A percentile compares a stretch with the other conserved stretches of the same genome.
Evolutionary conservation across 306 rosid genomes (phyloP).

Genomic region (Echinosophora koreensis): DNA sequence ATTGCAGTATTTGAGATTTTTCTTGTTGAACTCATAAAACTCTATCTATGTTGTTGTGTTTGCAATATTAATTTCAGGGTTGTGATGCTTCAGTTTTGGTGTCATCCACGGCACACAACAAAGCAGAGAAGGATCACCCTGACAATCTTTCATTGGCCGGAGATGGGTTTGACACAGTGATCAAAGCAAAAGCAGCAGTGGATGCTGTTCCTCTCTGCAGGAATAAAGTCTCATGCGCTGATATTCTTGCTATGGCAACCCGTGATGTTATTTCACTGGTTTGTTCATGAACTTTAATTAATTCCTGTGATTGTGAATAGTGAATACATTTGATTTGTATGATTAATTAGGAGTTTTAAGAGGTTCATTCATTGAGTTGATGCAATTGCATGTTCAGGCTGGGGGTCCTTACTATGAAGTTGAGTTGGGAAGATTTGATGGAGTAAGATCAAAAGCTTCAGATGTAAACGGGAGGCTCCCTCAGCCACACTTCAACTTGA

Average conservation of each 20-base stretch:
- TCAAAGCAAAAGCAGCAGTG: slow-evolving; percentile 78
- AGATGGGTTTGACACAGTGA: slow-evolving; percentile 87
- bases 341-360: not conserved
- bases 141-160: slow-evolving; percentile 88
- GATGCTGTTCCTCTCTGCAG: slow-evolving; percentile 70
- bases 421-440: slow-evolving; percentile 86
- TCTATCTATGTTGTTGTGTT: not conserved
- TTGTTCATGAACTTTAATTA: slow-evolving; percentile 1
- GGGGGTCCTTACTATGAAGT: slow-evolving; percentile 82
- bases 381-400: slow-evolving; percentile 52
- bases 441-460: slow-evolving; percentile 62
- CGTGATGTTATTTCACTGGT: slow-evolving; percentile 79
- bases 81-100: slow-evolving; percentile 77
- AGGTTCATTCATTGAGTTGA: slow-evolving; percentile 6
- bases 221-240: slow-evolving; percentile 88
- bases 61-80: slow-evolving; percentile 54
- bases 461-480: slow-evolving; percentile 76
- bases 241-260: slow-evolving; percentile 83
- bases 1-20: no score
- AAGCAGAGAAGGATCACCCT: slow-evolving; percentile 83
- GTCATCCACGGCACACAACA: slow-evolving; percentile 57
- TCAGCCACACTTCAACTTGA: slow-evolving; percentile 61
- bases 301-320: not conserved
- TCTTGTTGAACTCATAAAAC: not conserved
- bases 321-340: not conserved